These are phyloP conservation scores for Cynanchum wilfordii DNA, from an alignment of 257 asterid genomes.

Conservation along the genomic window DNA sequence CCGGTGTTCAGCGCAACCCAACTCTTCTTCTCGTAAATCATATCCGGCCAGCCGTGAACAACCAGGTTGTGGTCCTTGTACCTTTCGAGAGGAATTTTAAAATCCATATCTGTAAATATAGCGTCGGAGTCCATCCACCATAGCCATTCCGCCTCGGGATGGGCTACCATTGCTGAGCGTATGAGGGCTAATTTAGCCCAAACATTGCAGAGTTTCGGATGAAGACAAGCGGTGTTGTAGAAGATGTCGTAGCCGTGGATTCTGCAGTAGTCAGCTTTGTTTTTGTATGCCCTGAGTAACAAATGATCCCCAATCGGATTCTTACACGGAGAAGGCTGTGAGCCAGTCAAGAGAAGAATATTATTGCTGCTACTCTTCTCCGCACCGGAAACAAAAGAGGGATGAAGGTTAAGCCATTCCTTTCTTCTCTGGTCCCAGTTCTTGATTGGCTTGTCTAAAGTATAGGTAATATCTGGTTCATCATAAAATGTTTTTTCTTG, in stretches of 20 bases:
- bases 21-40: conserved; percentile 11
- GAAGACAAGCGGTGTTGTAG: conserved; percentile 44
- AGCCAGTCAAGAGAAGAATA: conserved; percentile 63
- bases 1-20: conserved; percentile 15
- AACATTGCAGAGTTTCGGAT: background rate
- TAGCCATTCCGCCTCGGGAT: conserved; percentile 13
- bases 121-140: conserved; percentile 21
- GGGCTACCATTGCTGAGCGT: conserved; percentile 3
- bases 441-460: conserved; percentile 44
- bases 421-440: conserved; percentile 64
- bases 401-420: conserved; percentile 53
- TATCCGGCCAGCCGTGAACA: conserved; percentile 10
- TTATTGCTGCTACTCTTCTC: conserved; percentile 11
- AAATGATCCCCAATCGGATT: conserved; percentile 59
- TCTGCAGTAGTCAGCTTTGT: conserved; percentile 72
- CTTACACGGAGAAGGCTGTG: conserved; percentile 62
- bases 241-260: conserved; percentile 54
- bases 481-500: conserved; percentile 55
- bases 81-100: conserved; percentile 9
- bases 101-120: conserved; percentile 15
- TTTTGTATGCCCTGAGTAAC: conserved; percentile 57
- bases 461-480: conserved; percentile 46
- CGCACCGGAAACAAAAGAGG: conserved; percentile 17
- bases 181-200: conserved; percentile 13
- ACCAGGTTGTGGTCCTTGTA: conserved; percentile 9